Evolutionary conservation across 495 filamentous ascomycete species (phyloP).

Genomic region (Talaromyces nanjingensis): DNA sequence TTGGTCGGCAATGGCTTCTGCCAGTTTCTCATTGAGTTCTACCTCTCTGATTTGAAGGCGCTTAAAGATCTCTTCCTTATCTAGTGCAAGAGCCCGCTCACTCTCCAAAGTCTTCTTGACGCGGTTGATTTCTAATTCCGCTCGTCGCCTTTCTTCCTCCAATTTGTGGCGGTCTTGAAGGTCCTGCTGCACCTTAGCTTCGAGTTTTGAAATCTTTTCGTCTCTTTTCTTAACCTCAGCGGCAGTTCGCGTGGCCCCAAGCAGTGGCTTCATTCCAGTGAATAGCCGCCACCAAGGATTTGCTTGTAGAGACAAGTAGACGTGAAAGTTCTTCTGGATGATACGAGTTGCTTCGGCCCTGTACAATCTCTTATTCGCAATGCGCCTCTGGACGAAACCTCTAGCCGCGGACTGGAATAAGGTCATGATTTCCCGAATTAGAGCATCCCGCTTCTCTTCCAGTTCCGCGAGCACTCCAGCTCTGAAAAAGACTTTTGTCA

Average conservation of each 20-base stretch:
- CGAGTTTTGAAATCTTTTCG: conserved; percentile 81
- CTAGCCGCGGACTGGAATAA: conserved; percentile 89
- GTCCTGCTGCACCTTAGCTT: conserved; percentile 75
- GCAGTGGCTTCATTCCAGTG: conserved; percentile 88
- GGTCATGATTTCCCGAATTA: conserved; percentile 88
- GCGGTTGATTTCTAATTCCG: conserved; percentile 77
- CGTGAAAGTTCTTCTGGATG: conserved; percentile 86
- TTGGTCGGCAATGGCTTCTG: conserved; percentile 90
- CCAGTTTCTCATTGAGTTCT: conserved; percentile 84
- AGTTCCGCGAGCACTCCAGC: conserved; percentile 94
- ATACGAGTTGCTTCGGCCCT: conserved; percentile 91
- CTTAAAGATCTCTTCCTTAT: conserved; percentile 98
- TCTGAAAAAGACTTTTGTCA: conserved; percentile 98
- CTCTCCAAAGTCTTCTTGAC: conserved; percentile 92
- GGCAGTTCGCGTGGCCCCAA: conserved; percentile 84
- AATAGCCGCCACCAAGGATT: conserved; percentile 97
- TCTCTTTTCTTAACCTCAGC: conserved; percentile 90
- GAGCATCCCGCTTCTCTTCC: conserved; percentile 86
- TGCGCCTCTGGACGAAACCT: conserved; percentile 79
- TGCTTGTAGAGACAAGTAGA: conserved; percentile 78
- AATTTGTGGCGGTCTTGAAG: conserved; percentile 66
- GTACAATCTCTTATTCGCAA: conserved; percentile 87
- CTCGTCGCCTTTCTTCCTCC: conserved; percentile 86
- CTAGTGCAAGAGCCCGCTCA: conserved; percentile 85
- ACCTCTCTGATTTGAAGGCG: conserved; percentile 82